A percentile compares a stretch with the other conserved stretches of the same genome.
Conservation (phyloP, 2,329 filamentous ascomycete genomes). For the Fusarium acutatum region DNA sequence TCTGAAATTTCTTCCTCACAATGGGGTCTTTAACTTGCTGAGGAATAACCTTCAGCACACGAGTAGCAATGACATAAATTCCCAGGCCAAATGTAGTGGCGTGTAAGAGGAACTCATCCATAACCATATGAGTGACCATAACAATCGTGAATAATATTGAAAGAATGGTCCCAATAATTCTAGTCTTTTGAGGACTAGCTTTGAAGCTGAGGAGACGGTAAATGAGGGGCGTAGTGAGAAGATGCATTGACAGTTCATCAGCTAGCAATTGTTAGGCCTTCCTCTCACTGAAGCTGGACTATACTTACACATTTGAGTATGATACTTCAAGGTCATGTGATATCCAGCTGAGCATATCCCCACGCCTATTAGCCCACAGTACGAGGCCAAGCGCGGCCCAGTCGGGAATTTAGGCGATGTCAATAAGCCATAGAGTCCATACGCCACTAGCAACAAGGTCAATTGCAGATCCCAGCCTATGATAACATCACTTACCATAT, state of each 20-base stretch:
- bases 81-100: conserved; percentile 47
- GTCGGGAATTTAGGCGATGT: conserved; percentile 23
- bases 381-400: conserved; percentile 45
- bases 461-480: background rate
- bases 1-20: conserved; percentile 29
- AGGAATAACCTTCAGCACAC: conserved; percentile 44
- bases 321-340: conserved; percentile 48
- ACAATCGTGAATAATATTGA: conserved; percentile 42
- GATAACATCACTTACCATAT: conserved; percentile 39
- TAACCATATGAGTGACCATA: conserved; percentile 53
- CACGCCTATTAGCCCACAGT: conserved; percentile 50
- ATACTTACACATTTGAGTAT: conserved; percentile 47
- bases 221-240: conserved; percentile 52
- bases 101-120: conserved; percentile 54
- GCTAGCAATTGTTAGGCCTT: conserved; percentile 33
- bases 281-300: accelerated
- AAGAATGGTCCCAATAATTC: conserved; percentile 33
- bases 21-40: conserved; percentile 43
- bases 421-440: conserved; percentile 50
- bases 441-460: conserved; percentile 44
- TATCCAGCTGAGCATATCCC: conserved; percentile 46
- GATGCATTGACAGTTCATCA: conserved; percentile 53
- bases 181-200: conserved; percentile 37
- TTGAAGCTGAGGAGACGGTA: conserved; percentile 52
- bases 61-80: conserved; percentile 47